Evolutionary conservation across 192 early-diverging fungal species (phyloP), one percentile per base, ranked within the genome.

Genomic region (Mortierella antarctica): DNA sequence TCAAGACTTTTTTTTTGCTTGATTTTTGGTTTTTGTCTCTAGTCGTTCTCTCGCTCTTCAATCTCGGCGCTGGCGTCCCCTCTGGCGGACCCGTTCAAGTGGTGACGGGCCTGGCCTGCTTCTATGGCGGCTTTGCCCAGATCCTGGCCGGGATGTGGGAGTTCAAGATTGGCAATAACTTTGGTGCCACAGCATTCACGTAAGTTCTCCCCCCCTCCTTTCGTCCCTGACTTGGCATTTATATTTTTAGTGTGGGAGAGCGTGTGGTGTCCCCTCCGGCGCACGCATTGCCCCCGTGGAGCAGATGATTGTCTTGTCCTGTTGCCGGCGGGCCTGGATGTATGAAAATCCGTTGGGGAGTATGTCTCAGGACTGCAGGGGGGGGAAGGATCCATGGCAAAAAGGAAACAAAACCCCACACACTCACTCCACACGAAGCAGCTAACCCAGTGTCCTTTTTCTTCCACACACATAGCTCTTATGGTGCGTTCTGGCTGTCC

Each of bases 81-180:
- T 74, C 86, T 14, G 67, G 71, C 48, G 82, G 87, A 2, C 86
- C 92, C 12, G 83, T 86, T 7, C 81, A 84, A 18, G 82, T 94
- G 42, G 89, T 92, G 18, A 60, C 89, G 11, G 91, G 91, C 57
- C 79, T 92, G 9, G 91, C 91, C 13, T 69, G 93, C 52, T 94
- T 93, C 72, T 93, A 93, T 73, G 93, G 93, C 57, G 94, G 94
- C 6, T 57, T 94, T 31, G 82, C 86, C 60, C 93, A 95, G 84
- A 80, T 94, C 44, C 78, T 92, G 13, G 93, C 93, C 60, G 94
- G 93, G 59, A 93, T 95, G 92, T 94, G 92, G 93, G 92, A 94
- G 86, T 94, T 93, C 78, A 86, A 87, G 45, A 77, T 83, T 6
- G 89, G 91, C 59, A 95, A 95, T 73, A 94, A 92, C 11, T 94